Conservation (phyloP, 768 basidiomycete species). For the Mycena vitilis region DNA sequence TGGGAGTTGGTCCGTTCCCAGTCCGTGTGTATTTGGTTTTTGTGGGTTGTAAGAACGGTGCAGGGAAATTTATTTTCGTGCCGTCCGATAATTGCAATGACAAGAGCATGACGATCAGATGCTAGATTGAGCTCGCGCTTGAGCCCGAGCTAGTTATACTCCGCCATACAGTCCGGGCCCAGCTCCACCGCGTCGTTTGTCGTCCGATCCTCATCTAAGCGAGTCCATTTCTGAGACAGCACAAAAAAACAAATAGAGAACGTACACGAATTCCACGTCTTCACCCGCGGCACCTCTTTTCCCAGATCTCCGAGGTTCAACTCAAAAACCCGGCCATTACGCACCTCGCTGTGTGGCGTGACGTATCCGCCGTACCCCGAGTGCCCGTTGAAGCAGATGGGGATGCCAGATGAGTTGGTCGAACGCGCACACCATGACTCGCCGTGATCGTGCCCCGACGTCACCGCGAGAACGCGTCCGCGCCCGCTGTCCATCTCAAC, state of each 20-base stretch:
- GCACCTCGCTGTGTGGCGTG: slow-evolving; percentile 32
- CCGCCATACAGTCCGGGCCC: slow-evolving; percentile 26
- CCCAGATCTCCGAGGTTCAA: slow-evolving; percentile 28
- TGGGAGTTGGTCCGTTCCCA: too few relatives aligned
- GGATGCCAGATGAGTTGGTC: slow-evolving; percentile 28
- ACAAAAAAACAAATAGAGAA: not conserved
- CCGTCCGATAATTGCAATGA: too few relatives aligned
- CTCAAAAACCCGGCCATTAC: slow-evolving; percentile 35
- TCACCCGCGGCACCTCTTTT: slow-evolving; percentile 24
- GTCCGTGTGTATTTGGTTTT: too few relatives aligned
- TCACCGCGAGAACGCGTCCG: slow-evolving; percentile 35
- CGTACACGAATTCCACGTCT: slow-evolving; percentile 38
- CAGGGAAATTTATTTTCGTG: too few relatives aligned
- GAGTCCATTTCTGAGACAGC: not conserved
- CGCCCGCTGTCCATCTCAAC: slow-evolving; percentile 27
- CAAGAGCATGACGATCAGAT: too few relatives aligned
- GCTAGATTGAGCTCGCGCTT: too few relatives aligned
- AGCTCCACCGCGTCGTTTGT: slow-evolving; percentile 21
- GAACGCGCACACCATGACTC: slow-evolving; percentile 38
- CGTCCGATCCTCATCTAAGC: slow-evolving; percentile 25
- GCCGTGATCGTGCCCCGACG: slow-evolving; percentile 39
- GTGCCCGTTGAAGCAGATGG: slow-evolving; percentile 38
- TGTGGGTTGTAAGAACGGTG: too few relatives aligned
- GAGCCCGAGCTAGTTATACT: slow-evolving; percentile 11
- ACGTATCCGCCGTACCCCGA: slow-evolving; percentile 38